Percentiles rank a stretch among this genome's conserved stretches.
phyloP scores from a whole-genome alignment of 1,139 yeast species.

The Lodderomyces margitis region DNA sequence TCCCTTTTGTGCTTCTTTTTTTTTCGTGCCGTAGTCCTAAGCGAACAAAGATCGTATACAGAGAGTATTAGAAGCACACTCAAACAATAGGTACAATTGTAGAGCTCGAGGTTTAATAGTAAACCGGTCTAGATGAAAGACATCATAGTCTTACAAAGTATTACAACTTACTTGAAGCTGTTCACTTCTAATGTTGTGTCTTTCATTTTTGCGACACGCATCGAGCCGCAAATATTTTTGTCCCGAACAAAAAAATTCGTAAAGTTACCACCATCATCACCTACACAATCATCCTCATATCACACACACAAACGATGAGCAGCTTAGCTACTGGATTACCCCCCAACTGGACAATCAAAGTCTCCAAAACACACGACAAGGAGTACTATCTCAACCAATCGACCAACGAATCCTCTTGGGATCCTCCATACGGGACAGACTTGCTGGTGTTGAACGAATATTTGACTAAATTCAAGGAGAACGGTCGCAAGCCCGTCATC shows the following conservation, averaged over 20 bases:
- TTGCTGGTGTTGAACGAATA: constrained; percentile 56
- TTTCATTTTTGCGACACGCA: too few species aligned
- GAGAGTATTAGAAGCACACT: not conserved
- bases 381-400: constrained; percentile 78
- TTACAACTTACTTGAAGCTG: too few species aligned
- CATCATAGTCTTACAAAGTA: too few species aligned
- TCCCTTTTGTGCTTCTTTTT: not conserved
- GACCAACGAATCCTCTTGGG: constrained; percentile 83
- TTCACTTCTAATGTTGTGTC: too few species aligned
- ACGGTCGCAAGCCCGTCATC: constrained; percentile 63
- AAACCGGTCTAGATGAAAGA: too few species aligned
- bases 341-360: constrained; percentile 75
- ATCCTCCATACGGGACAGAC: constrained; percentile 85
- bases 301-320: too few species aligned
- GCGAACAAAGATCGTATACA: not conserved
- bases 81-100: too few species aligned
- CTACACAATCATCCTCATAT: too few species aligned
- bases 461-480: constrained; percentile 44
- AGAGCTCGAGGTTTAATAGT: not conserved
- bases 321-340: constrained; percentile 74
- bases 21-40: not conserved
- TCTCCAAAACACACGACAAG: constrained; percentile 76
- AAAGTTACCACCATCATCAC: too few species aligned
- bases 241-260: too few species aligned
- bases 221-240: too few species aligned